Evolutionary conservation across 768 basidiomycete species (phyloP).

Genomic region (Amyloporia xantha): DNA sequence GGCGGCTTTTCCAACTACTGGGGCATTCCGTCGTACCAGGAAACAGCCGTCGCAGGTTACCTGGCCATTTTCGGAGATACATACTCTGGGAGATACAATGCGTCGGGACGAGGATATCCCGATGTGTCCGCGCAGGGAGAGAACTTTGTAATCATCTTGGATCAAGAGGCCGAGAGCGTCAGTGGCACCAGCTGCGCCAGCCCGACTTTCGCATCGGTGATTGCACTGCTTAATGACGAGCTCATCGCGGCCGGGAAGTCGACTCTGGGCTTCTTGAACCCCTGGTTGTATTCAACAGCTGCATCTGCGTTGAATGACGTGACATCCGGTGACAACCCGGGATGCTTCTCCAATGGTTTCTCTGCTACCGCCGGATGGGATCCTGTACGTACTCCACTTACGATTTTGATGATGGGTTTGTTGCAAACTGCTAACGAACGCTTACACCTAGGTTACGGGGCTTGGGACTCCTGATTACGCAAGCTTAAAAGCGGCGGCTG

Average conservation of each 20-base stretch:
- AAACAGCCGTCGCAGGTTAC: constrained; percentile 13
- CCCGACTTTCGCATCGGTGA: constrained; percentile 55
- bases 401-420: not conserved
- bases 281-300: constrained; percentile 26
- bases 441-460: constrained; percentile 42
- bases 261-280: constrained; percentile 33
- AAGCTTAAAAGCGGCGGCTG: constrained; percentile 38
- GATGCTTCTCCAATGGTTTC: constrained; percentile 26
- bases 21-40: constrained; percentile 19
- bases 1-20: constrained; percentile 28
- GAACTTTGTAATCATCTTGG: constrained; percentile 37
- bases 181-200: constrained; percentile 59
- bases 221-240: constrained; percentile 45
- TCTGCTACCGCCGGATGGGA: constrained; percentile 26
- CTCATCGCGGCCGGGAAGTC: constrained; percentile 24
- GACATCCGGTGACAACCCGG: constrained; percentile 13
- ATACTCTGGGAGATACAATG: constrained; percentile 19
- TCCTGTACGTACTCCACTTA: constrained; percentile 17
- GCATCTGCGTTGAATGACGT: constrained; percentile 22
- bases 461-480: constrained; percentile 57
- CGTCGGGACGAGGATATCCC: constrained; percentile 40
- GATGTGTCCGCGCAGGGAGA: constrained; percentile 58
- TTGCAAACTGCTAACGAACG: not conserved
- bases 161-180: constrained; percentile 16
- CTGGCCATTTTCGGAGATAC: constrained; percentile 13